Evolutionary conservation across 768 basidiomycete genomes (phyloP), one percentile per base, ranked within the genome.

Genomic region (Panus rudis): DNA sequence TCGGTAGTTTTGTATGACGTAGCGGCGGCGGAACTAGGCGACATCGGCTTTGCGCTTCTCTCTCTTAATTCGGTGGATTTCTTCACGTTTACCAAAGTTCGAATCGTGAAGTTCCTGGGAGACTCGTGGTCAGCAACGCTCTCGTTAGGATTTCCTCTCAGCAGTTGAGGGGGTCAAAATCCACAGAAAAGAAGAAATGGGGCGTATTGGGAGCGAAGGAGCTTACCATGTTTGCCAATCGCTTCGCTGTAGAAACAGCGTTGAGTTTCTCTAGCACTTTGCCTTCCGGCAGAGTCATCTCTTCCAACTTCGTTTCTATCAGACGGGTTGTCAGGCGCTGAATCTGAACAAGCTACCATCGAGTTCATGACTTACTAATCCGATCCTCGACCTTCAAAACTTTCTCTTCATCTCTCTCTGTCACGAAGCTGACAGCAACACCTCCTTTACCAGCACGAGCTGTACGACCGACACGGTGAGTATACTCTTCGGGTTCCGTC

Each of bases 381-480:
- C 90, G 79, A 26, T 76, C 73, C 64, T 99, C 96, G 43, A 99
- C 85, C 47, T 64, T 74, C 53, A 88, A 51, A 30, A 99, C 78
- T 37, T 83, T 70, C 42, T 90, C 82, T 55, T 93, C 90, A 59
- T 98, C 96, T 33, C 76, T 71, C 64, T 98, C 94, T 2, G 94
- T 96, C 41, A 98, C 87, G 58, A 98, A 89, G 55, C 92, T 98
- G 22, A 98, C 72, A 1, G 91, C 91, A 38, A 92, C 67, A 55
- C 96, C 96, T 3, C 84, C 87, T 54, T 79, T 74, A 5, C 96
- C 96, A 10, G 84, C 87, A 54, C 92, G 81, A 23, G 92, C 92
- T 19, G 92, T 97, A 57, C 92, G 67, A 33, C 92, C 92, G 1
- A 99, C 96, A 17, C 96, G 78, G 67, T 99, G 96, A 2, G 91